A percentile compares a stretch with the other conserved stretches of the same genome.
These are phyloP conservation scores for Cudoniella acicularis DNA, from an alignment of 495 filamentous ascomycete genomes.

Conservation along the genomic window DNA sequence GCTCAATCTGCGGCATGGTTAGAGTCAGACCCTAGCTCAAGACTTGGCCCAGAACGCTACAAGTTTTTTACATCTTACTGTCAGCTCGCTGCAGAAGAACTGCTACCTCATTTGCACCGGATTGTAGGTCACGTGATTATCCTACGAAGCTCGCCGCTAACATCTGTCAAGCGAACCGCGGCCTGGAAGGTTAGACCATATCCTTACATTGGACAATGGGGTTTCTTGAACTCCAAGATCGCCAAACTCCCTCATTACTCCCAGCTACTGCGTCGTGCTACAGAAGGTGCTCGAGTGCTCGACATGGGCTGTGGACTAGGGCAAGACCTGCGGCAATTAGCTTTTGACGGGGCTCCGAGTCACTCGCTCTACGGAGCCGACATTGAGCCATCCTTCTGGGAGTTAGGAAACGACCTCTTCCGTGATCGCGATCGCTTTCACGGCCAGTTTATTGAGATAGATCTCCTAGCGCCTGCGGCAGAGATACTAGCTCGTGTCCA, in stretches of 20 bases:
- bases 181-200: background rate
- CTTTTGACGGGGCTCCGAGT: slow-evolving; percentile 36
- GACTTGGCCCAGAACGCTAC: too few species aligned
- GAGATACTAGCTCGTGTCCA: background rate
- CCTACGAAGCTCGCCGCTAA: too few species aligned
- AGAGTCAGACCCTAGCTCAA: too few species aligned
- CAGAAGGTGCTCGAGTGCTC: slow-evolving; percentile 29
- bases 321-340: slow-evolving; percentile 41
- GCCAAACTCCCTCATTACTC: background rate
- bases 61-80: too few species aligned
- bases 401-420: background rate
- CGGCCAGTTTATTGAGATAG: background rate
- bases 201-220: background rate
- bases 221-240: background rate
- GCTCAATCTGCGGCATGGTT: too few species aligned
- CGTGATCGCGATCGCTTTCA: background rate
- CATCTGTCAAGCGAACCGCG: background rate
- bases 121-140: too few species aligned
- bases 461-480: background rate
- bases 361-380: slow-evolving; percentile 41
- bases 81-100: too few species aligned
- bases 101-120: too few species aligned
- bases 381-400: slow-evolving; percentile 20
- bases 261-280: background rate
- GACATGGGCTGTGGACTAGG: slow-evolving; percentile 47